A percentile compares a stretch with the other conserved stretches of the same genome.
phyloP scores from a whole-genome alignment of 495 filamentous ascomycete species.

The Podospora didyma region DNA sequence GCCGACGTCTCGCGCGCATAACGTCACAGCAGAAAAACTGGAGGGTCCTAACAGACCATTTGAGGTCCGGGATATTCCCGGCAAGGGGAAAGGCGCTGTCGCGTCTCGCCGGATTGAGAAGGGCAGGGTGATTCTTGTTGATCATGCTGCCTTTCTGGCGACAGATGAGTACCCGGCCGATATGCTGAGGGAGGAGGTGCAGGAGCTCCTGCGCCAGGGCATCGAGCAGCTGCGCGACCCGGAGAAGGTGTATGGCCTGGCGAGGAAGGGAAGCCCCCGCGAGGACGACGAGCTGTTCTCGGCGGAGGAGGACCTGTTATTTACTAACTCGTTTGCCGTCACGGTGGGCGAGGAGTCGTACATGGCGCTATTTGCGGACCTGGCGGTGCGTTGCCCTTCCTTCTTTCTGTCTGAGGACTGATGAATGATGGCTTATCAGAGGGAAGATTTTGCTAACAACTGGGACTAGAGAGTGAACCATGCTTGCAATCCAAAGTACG shows the following conservation, averaged over 20 bases:
- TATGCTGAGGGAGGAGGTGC: slow-evolving; percentile 21
- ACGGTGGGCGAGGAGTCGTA: slow-evolving; percentile 21
- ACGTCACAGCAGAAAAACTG: not conserved
- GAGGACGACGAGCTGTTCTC: slow-evolving; percentile 37
- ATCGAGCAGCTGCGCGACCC: slow-evolving; percentile 20
- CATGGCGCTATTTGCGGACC: slow-evolving; percentile 27
- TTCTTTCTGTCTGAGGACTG: not conserved
- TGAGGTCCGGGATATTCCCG: slow-evolving; percentile 20
- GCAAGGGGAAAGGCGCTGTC: slow-evolving; percentile 29
- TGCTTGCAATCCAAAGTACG: slow-evolving; percentile 33
- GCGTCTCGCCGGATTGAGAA: slow-evolving; percentile 25
- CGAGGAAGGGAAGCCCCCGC: slow-evolving; percentile 61
- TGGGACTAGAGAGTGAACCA: slow-evolving; percentile 32
- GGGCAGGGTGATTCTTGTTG: slow-evolving; percentile 25
- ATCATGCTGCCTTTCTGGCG: slow-evolving; percentile 22
- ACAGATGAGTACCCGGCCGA: slow-evolving; percentile 24
- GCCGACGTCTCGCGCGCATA: not conserved
- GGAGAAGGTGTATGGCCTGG: slow-evolving; percentile 13
- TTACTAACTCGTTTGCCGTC: slow-evolving; percentile 49
- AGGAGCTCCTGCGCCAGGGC: slow-evolving; percentile 23
- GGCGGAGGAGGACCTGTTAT: slow-evolving; percentile 66
- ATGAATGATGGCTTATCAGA: not conserved
- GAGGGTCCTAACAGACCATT: not conserved
- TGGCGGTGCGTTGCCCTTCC: slow-evolving; percentile 24
- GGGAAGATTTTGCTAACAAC: not conserved